Percentiles rank a stretch among this genome's conserved stretches.
phyloP scores from a whole-genome alignment of 371 early-diverging fungal genomes.

The Mucor ambiguus region DNA sequence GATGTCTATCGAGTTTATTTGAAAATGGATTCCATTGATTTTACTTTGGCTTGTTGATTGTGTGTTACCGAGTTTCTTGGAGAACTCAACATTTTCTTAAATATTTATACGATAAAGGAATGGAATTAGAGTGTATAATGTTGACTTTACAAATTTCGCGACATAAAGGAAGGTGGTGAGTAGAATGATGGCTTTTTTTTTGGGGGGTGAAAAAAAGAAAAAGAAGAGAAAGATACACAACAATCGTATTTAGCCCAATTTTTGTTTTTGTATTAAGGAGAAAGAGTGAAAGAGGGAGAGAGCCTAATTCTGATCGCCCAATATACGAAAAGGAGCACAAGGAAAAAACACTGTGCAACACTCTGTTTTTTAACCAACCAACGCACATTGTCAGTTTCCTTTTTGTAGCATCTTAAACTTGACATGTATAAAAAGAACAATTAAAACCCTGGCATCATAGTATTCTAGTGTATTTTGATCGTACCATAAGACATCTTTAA shows the following conservation, averaged over 20 bases:
- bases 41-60: conserved; percentile 32
- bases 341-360: background rate
- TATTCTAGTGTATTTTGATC: background rate
- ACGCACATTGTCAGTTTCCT: background rate
- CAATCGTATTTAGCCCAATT: conserved; percentile 2
- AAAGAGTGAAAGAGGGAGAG: background rate
- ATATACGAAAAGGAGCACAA: conserved; percentile 7
- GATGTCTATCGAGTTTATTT: background rate
- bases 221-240: background rate
- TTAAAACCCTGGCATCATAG: background rate
- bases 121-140: background rate
- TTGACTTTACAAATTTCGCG: conserved; percentile 4
- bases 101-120: conserved; percentile 9
- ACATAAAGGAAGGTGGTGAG: conserved; percentile 12
- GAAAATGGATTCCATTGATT: too few relatives aligned
- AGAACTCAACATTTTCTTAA: conserved; percentile 18
- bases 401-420: background rate
- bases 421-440: background rate
- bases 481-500: background rate
- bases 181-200: background rate
- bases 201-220: background rate
- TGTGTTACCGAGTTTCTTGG: conserved; percentile 29
- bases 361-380: background rate
- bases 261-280: background rate
- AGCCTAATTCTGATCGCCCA: conserved; percentile 3